Evolutionary conservation across 2,329 filamentous ascomycete species (phyloP).

Genomic region (Penicillium psychrosexuale): DNA sequence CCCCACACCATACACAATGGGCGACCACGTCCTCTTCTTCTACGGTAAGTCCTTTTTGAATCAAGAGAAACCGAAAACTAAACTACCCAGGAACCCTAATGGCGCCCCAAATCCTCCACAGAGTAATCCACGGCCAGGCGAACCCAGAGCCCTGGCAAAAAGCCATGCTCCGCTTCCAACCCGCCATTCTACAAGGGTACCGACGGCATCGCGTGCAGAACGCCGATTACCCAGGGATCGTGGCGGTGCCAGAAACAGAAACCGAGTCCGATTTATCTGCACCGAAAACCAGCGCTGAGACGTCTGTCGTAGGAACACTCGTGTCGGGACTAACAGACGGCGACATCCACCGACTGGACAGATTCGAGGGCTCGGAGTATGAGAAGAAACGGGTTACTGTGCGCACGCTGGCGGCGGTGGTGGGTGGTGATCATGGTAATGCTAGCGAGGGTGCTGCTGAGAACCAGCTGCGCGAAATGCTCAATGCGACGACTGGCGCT

Average conservation of each 20-base stretch:
- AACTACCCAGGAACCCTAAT: slow-evolving; percentile 59
- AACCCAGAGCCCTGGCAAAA: slow-evolving; percentile 52
- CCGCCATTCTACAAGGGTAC: slow-evolving; percentile 72
- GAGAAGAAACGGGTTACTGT: slow-evolving; percentile 51
- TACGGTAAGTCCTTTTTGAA: slow-evolving; percentile 48
- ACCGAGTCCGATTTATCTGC: neutral
- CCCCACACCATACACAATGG: slow-evolving; percentile 35
- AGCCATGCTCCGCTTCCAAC: slow-evolving; percentile 60
- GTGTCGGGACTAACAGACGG: slow-evolving; percentile 74
- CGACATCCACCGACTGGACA: slow-evolving; percentile 72
- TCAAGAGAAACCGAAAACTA: neutral
- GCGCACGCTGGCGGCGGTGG: slow-evolving; percentile 31
- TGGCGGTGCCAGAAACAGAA: slow-evolving; percentile 31
- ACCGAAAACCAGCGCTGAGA: neutral
- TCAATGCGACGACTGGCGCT: slow-evolving; percentile 51
- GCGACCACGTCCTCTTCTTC: slow-evolving; percentile 59
- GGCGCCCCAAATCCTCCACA: slow-evolving; percentile 81
- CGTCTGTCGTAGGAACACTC: slow-evolving; percentile 69
- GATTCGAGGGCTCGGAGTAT: slow-evolving; percentile 79
- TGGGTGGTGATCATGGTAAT: neutral
- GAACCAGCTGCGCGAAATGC: slow-evolving; percentile 36
- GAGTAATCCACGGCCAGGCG: slow-evolving; percentile 68
- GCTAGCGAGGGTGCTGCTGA: slow-evolving; percentile 29
- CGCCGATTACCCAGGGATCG: slow-evolving; percentile 79
- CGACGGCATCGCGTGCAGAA: slow-evolving; percentile 65